phyloP scores from a whole-genome alignment of 768 basidiomycete genomes.

The Termitomyces sp. region DNA sequence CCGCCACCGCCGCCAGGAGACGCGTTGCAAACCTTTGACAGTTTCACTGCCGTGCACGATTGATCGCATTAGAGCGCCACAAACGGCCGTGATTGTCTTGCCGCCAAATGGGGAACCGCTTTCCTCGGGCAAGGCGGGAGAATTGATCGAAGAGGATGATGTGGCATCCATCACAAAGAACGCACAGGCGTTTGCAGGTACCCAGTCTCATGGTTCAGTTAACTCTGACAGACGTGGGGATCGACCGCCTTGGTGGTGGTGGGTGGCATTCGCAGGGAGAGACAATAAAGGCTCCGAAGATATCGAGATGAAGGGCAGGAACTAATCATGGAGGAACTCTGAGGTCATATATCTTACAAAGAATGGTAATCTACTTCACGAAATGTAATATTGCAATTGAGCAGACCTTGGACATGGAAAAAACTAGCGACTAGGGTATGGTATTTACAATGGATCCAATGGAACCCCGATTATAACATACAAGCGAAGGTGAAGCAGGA shows the following conservation, averaged over 20 bases:
- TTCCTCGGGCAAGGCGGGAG: slow-evolving; percentile 6
- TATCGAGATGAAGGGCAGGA: background rate
- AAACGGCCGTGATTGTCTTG: background rate
- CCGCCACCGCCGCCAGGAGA: background rate
- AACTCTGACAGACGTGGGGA: background rate
- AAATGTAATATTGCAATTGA: background rate
- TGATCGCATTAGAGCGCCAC: background rate
- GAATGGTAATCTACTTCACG: background rate
- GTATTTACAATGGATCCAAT: background rate
- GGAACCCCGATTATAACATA: background rate
- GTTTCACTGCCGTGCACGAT: background rate
- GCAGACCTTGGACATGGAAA: background rate
- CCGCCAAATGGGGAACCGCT: background rate
- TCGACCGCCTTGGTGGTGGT: background rate
- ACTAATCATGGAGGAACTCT: background rate
- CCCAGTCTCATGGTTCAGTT: background rate
- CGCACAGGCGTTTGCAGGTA: slow-evolving; percentile 3
- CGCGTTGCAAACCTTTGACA: background rate
- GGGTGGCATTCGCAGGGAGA: background rate
- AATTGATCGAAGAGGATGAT: slow-evolving; percentile 1
- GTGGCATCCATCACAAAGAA: slow-evolving; percentile 2
- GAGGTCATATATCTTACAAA: background rate
- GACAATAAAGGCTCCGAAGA: background rate
- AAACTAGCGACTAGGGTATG: background rate
- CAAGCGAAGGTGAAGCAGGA: background rate